Percentiles rank a stretch among this genome's conserved stretches.
phyloP scores from a whole-genome alignment of 768 basidiomycete species.

The Panaeolus cyanescens region DNA sequence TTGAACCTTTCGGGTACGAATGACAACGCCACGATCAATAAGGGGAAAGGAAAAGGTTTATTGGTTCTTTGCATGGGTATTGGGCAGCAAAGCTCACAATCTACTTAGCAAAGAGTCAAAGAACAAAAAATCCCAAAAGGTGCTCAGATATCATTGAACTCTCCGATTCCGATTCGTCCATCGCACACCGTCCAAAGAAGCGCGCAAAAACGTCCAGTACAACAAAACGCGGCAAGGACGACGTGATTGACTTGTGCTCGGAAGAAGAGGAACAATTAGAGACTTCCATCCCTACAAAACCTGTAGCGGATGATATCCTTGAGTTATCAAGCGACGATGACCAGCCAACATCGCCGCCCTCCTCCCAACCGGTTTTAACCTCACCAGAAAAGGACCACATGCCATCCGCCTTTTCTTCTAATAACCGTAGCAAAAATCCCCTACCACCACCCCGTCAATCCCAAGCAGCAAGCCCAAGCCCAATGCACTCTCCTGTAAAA shows the following conservation, averaged over 20 bases:
- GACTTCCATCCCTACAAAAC: not conserved
- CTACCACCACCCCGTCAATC: not conserved
- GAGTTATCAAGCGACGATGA: slow-evolving; percentile 11
- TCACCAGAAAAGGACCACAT: not conserved
- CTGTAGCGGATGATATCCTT: slow-evolving; percentile 3
- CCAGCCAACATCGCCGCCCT: not conserved
- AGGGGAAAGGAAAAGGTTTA: not conserved
- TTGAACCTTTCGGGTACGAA: not conserved
- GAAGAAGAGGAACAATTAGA: slow-evolving; percentile 5
- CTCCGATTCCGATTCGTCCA: slow-evolving; percentile 5
- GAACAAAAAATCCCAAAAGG: not conserved
- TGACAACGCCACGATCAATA: not conserved
- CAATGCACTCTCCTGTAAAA: not conserved
- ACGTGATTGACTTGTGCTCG: slow-evolving; percentile 13
- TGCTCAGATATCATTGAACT: slow-evolving; percentile 3
- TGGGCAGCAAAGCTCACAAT: not conserved
- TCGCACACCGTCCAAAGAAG: not conserved
- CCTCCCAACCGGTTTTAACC: not conserved
- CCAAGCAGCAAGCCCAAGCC: too few species aligned
- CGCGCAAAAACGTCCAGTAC: not conserved
- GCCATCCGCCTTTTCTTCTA: not conserved
- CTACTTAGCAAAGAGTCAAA: not conserved
- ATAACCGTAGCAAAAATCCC: not conserved
- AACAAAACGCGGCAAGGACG: not conserved
- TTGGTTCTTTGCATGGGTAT: not conserved